Base-by-base conservation (phyloP, 129 eudicot species). In the Sambucus nigra region DNA sequence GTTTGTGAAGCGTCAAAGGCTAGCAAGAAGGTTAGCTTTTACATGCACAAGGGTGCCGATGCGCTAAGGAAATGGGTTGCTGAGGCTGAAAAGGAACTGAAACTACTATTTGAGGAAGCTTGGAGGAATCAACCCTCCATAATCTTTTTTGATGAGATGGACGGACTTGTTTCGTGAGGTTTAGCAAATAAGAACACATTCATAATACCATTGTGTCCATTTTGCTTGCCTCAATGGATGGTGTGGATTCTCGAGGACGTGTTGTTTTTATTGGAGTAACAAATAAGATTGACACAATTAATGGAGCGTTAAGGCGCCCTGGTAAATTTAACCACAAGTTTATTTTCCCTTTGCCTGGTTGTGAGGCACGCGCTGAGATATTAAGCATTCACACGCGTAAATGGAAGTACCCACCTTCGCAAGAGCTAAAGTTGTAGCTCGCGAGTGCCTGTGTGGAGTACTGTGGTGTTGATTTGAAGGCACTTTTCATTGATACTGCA, bases 1-100 rank as follows among this genome's bases (percentile, higher is more conserved):
- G 99, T 95, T 48, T 92, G 89, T 74, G 95, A 94, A 59, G 99
- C 99, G 59, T 92, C 99, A 55, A 92, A 92, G 66, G 99, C 99
- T 49, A 96, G 99, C 40, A 96, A 92, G 72, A 92, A 92, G 68
- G 96, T 92, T 26, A 92, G 99, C 51, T 92, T 92, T 50, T 92
- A 92, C 62, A 92, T 92, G 99, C 80, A 96, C 24, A 92, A 92
- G 61, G 99, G 99, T 47, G 99, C 99, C 50, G 99, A 92, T 58
- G 99, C 86, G 69, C 85, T 92, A 52, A 82, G 94, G 79, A 92
- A 92, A 75, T 92, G 99, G 99, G 99, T 92, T 29, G 99, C 96
- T 25, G 99, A 92, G 74, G 99, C 99, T 53, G 99, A 92, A 75
- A 59, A 96, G 49, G 96, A 92, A 46, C 63, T 92, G 66, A 92